Base-by-base conservation (phyloP, 805 yeast species). In the Jamesozyma jinghongensis region DNA sequence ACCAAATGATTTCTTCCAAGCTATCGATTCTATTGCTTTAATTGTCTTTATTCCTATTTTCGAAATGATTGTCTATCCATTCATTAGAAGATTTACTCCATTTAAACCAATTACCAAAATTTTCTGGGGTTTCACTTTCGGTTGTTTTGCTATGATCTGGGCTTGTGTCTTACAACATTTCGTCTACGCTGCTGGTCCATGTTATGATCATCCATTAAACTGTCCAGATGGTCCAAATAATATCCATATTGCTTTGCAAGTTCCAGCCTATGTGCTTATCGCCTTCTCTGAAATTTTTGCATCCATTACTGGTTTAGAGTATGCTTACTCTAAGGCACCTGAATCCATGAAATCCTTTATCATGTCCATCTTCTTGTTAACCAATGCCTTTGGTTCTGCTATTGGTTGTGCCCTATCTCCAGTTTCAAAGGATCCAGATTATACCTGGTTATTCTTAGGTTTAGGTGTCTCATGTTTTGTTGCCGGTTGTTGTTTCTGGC, bases 271-370 rank as follows among this genome's bases (percentile, higher is more conserved):
- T 61, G 71, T 81, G 33, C 64, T 84, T 47, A 77, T 81, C 61
- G 90, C 84, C 11, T 57, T 81, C 40, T 75, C 87, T 14, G 94
- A 84, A 62, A 82, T 83, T 49, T 73, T 84, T 51, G 87, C 88
- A 26, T 79, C 84, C 40, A 75, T 82, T 52, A 82, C 92, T 18
- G 92, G 90, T 52, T 73, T 81, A 51, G 92, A 84, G 65, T 82
- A 81, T 56, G 94, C 94, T 16, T 84, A 81, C 65, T 77, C 87
- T 20, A 80, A 83, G 66, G 90, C 92, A 5, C 92, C 92, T 32
- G 71, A 70, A 7, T 64, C 72, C 32, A 65, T 66, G 69, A 68
- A 64, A 45, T 62, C 68, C 16, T 58, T 67, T 32, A 63, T 65
- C 36, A 66, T 67, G 71, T 70, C 80, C 13, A 48, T 68, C 38